These are phyloP conservation scores for Lactifluus echinatus DNA, from an alignment of 768 basidiomycete genomes.

Conservation along the genomic window DNA sequence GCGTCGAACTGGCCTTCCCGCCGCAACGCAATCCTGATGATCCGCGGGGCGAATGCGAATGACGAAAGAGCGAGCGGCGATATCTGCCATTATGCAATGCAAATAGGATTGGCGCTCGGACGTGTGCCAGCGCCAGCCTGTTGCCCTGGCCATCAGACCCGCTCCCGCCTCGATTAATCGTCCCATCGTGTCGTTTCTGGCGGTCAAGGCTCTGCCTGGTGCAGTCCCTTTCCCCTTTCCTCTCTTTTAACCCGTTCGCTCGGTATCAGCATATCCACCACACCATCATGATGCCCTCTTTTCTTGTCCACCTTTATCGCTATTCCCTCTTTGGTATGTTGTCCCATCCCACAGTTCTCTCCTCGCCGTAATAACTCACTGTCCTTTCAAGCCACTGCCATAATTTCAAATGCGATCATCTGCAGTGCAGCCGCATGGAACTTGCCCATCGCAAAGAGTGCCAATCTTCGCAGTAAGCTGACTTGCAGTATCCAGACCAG, in stretches of 20 bases:
- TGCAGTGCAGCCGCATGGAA: constrained; percentile 21
- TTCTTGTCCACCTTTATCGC: not conserved
- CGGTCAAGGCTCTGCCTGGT: not conserved
- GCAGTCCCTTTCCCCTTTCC: constrained; percentile 4
- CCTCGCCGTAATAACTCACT: not conserved
- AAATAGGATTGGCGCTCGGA: no score
- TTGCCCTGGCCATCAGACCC: not conserved
- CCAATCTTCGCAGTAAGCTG: not conserved
- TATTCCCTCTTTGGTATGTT: constrained; percentile 7
- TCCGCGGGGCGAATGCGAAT: no score
- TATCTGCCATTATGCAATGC: not conserved
- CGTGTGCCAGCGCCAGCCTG: no score
- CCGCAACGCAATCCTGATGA: no score
- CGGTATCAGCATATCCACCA: no score
- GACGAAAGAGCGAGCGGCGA: constrained; percentile 8
- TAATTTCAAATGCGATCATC: constrained; percentile 18
- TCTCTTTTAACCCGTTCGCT: no score
- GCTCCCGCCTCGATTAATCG: no score
- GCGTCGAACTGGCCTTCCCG: constrained; percentile 48
- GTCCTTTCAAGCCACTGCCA: constrained; percentile 3
- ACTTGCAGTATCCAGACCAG: no score
- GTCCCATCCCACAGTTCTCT: not conserved
- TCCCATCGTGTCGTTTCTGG: no score
- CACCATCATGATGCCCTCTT: not conserved
- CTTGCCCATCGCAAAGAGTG: constrained; percentile 5